These are phyloP conservation scores for Boletus tomentosulus DNA, from an alignment of 768 basidiomycete genomes.

Conservation along the genomic window DNA sequence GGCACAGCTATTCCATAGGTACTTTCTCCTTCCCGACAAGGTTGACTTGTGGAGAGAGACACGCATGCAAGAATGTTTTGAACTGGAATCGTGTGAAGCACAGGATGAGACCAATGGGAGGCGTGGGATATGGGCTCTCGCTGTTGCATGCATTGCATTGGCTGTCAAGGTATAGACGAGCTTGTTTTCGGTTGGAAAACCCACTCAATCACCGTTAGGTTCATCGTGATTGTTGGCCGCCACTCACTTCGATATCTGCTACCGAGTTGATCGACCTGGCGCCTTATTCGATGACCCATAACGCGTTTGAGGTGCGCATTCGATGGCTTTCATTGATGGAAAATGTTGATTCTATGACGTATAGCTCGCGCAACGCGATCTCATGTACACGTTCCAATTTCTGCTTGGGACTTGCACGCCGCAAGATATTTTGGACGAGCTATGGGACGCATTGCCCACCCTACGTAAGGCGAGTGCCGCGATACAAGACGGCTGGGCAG, in stretches of 20 bases:
- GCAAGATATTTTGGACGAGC: slow-evolving; percentile 47
- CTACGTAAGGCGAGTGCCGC: slow-evolving; percentile 39
- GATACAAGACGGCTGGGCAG: slow-evolving; percentile 42
- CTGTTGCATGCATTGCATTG: slow-evolving; percentile 54
- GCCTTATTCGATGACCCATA: slow-evolving; percentile 41
- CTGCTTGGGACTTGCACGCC: slow-evolving; percentile 52
- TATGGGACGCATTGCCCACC: slow-evolving; percentile 53
- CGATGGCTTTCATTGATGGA: neutral
- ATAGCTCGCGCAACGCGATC: slow-evolving; percentile 54
- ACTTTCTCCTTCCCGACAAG: slow-evolving; percentile 40
- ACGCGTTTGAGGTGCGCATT: slow-evolving; percentile 50
- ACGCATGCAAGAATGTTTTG: neutral
- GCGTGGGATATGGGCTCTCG: slow-evolving; percentile 53
- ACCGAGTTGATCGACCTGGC: slow-evolving; percentile 49
- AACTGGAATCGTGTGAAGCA: neutral
- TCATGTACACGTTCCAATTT: slow-evolving; percentile 46
- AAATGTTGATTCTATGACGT: neutral
- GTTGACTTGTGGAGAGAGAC: slow-evolving; percentile 8
- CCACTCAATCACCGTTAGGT: slow-evolving; percentile 35
- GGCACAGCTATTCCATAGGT: slow-evolving; percentile 54
- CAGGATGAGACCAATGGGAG: slow-evolving; percentile 8
- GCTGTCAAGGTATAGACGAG: slow-evolving; percentile 50
- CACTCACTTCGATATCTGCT: slow-evolving; percentile 49
- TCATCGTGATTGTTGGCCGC: slow-evolving; percentile 59
- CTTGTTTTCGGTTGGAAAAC: neutral